Evolutionary conservation across 495 filamentous ascomycete genomes (phyloP), one percentile per base, ranked within the genome.

Genomic region (Thermochaetoides thermophila): DNA sequence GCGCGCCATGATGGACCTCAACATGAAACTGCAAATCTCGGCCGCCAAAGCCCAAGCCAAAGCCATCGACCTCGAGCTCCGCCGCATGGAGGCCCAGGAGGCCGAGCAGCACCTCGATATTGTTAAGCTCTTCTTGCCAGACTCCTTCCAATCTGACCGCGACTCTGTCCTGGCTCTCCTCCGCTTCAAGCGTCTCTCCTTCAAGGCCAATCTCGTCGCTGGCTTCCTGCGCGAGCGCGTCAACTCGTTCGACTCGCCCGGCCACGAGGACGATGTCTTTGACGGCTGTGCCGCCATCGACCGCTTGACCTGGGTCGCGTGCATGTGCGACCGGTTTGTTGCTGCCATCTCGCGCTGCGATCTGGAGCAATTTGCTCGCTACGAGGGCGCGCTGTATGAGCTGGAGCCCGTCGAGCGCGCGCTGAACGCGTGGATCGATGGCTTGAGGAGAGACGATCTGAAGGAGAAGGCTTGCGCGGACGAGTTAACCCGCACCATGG

Each of bases 1-100:
- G 21, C 71, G 84, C 32, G 82, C 84, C 14, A 92, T 96, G 83
- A 76, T 91, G 70, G 85, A 97, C 52, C 67, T 97, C 26, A 96
- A 94, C 55, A 69, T 86, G 71, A 86, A 89, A 46, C 71, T 97
- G 21, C 86, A 92, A 45, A 68, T 76, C 23, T 87, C 85, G 8
- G 84, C 83, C 15, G 68, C 81, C 9, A 95, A 93, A 58, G 75
- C 85, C 2, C 86, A 93, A 52, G 77, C 81, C 44, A 95, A 89
- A 52, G 84, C 84, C 0, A 87, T 96, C 35, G 86, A 95, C 44
- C 62, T 93, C 5, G 91, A 96, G 51, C 63, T 96, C 15, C 68
- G 76, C 19, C 78, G 78, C 39, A 73, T 97, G 55, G 83, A 93
- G 41, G 82, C 85, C 2, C 80, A 87, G 44, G 85, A 97, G 65